Conservation (phyloP, 2,329 filamentous ascomycete genomes). For the Metarhizium brunneum region DNA sequence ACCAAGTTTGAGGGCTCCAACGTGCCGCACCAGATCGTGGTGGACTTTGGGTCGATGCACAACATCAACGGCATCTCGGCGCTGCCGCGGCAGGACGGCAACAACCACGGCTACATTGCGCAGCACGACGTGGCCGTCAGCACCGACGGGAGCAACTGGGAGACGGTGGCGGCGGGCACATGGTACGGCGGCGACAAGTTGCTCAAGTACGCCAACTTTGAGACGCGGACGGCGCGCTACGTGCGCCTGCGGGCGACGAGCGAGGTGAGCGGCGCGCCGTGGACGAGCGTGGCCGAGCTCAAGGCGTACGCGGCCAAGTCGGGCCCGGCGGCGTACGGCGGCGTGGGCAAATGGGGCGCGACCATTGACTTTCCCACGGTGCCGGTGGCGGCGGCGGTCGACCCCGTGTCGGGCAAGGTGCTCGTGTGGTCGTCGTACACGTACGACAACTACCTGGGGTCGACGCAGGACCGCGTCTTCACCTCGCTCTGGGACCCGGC, state of each 20-base stretch:
- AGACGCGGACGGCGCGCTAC: constrained; percentile 18
- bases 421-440: constrained; percentile 8
- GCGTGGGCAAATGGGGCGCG: constrained; percentile 21
- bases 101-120: constrained; percentile 17
- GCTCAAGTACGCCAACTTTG: constrained; percentile 23
- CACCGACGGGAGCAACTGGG: constrained; percentile 17
- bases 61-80: constrained; percentile 21
- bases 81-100: constrained; percentile 18
- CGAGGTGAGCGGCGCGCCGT: constrained; percentile 19
- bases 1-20: constrained; percentile 7
- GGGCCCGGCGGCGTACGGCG: constrained; percentile 12
- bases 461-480: constrained; percentile 8
- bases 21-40: constrained; percentile 20
- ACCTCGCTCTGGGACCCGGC: constrained; percentile 11
- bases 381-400: constrained; percentile 14
- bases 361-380: constrained; percentile 28
- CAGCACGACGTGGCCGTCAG: constrained; percentile 19
- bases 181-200: constrained; percentile 17
- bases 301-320: constrained; percentile 18
- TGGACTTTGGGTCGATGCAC: constrained; percentile 17
- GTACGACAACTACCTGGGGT: constrained; percentile 9
- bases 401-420: constrained; percentile 4
- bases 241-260: constrained; percentile 18
- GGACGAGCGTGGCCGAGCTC: constrained; percentile 23
- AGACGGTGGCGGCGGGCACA: constrained; percentile 17